These are phyloP conservation scores for Clitoria ternatea DNA, from an alignment of 306 rosid genomes.

Conservation along the genomic window DNA sequence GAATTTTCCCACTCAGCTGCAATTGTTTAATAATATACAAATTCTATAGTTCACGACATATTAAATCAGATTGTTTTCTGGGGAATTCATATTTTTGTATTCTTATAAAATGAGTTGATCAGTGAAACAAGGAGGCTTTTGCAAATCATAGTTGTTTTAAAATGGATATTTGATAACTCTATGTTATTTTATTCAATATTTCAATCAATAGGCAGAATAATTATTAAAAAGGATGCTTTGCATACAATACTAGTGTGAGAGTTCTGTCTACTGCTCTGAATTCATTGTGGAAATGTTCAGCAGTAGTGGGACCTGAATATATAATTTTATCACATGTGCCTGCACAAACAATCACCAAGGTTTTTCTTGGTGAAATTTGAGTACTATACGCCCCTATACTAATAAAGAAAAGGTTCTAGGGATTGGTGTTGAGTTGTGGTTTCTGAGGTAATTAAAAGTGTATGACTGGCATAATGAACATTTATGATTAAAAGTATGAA, in stretches of 20 bases:
- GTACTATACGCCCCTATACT: neutral
- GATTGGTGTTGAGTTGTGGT: neutral
- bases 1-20: neutral
- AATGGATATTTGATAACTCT: neutral
- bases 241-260: neutral
- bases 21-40: too few species aligned
- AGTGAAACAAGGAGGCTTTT: too few species aligned
- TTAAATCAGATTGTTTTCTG: neutral
- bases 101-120: too few species aligned
- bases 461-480: neutral
- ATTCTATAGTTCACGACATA: neutral
- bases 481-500: neutral
- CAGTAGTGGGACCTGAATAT: neutral
- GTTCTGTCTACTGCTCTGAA: neutral
- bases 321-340: neutral
- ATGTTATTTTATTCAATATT: neutral
- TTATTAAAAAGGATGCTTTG: neutral
- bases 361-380: neutral
- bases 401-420: neutral
- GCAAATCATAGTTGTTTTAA: neutral
- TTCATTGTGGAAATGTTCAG: neutral
- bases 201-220: neutral
- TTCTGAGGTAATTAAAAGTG: neutral
- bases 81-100: too few species aligned
- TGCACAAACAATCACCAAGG: neutral